Percentiles rank a stretch among this genome's conserved stretches.
These are phyloP conservation scores for Annona cherimola DNA, from an alignment of 164 flowering plant genomes.

Conservation along the genomic window DNA sequence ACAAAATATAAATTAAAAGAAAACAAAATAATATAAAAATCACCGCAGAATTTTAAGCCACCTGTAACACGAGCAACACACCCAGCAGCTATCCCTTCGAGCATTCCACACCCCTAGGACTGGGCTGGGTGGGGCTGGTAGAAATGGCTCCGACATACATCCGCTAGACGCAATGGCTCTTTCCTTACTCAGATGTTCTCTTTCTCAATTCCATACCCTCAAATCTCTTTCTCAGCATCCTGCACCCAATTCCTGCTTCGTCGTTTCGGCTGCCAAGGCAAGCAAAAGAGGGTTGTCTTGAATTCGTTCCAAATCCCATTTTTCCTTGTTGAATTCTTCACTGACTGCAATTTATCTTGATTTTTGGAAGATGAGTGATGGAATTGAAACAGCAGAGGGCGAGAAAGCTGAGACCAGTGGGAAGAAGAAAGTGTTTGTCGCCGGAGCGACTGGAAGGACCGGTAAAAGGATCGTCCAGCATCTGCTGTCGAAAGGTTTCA, in stretches of 20 bases:
- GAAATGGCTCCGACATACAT: too few species aligned
- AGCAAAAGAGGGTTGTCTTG: constrained; percentile 1
- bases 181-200: constrained; percentile 3
- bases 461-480: constrained; percentile 88
- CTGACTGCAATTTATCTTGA: background rate
- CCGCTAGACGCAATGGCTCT: constrained; percentile 1
- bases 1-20: too few species aligned
- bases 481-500: constrained; percentile 72
- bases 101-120: too few species aligned
- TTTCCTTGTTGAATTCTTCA: background rate
- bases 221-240: constrained; percentile 14
- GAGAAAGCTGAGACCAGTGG: constrained; percentile 12
- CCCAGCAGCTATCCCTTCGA: too few species aligned
- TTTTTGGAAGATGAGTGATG: constrained; percentile 47
- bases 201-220: constrained; percentile 1
- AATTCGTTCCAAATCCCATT: background rate
- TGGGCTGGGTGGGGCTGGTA: too few species aligned
- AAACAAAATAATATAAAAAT: too few species aligned
- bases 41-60: too few species aligned
- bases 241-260: constrained; percentile 7
- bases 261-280: constrained; percentile 2
- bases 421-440: constrained; percentile 73
- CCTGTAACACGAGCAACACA: too few species aligned
- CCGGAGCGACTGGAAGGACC: constrained; percentile 91
- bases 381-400: constrained; percentile 35